Percentiles rank a stretch among this genome's conserved stretches.
phyloP scores from a whole-genome alignment of 306 rosid genomes.

The Prunus kanzakura region DNA sequence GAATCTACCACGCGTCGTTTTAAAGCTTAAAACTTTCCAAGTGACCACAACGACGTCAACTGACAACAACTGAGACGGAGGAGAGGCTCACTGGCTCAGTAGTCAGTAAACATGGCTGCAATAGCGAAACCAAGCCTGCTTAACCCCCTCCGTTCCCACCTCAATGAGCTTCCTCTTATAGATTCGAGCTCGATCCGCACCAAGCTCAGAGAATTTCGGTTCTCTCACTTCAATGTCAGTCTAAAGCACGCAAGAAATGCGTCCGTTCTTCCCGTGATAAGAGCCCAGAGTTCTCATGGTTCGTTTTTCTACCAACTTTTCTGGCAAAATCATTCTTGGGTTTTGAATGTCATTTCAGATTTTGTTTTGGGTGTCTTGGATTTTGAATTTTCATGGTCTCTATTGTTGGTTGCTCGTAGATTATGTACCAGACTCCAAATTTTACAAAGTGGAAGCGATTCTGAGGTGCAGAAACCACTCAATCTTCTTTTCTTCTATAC shows the following conservation, averaged over 20 bases:
- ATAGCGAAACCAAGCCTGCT: slow-evolving; percentile 25
- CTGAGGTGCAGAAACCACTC: slow-evolving; percentile 45
- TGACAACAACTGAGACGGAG: background rate
- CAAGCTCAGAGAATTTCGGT: slow-evolving; percentile 16
- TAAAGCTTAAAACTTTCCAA: background rate
- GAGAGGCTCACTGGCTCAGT: background rate
- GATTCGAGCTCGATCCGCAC: slow-evolving; percentile 18
- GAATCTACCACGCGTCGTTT: slow-evolving; percentile 1
- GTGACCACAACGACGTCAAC: background rate
- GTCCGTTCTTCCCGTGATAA: slow-evolving; percentile 43
- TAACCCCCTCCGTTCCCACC: slow-evolving; percentile 23
- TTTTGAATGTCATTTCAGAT: background rate
- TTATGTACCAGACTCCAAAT: slow-evolving; percentile 63
- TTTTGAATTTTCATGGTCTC: background rate
- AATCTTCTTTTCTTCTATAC: background rate
- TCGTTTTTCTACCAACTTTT: background rate
- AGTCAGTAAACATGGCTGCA: slow-evolving; percentile 38
- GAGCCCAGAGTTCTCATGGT: slow-evolving; percentile 60
- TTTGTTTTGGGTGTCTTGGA: slow-evolving; percentile 6
- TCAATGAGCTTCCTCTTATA: slow-evolving; percentile 26
- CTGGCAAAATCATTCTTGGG: background rate
- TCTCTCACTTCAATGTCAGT: slow-evolving; percentile 32
- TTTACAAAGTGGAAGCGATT: slow-evolving; percentile 93
- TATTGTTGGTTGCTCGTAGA: slow-evolving; percentile 30
- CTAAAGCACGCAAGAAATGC: slow-evolving; percentile 38